Conservation (phyloP, 805 yeast species). For the Metschnikowia colocasiae region DNA sequence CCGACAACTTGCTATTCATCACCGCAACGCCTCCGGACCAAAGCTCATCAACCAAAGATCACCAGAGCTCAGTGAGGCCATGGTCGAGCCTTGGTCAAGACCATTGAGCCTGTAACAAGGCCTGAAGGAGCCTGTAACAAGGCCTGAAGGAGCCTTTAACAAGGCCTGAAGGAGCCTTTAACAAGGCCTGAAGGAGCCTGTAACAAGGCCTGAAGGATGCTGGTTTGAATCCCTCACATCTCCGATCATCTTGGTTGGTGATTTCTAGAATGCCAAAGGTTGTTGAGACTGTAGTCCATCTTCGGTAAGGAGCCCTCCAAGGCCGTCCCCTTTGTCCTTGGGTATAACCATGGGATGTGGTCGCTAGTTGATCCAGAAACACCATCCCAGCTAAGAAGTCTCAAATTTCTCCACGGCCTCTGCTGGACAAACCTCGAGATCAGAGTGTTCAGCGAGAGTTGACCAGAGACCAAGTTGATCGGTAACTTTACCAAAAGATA, state of each 20-base stretch:
- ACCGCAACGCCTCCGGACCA: no score
- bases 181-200: no score
- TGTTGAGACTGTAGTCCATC: slow-evolving; percentile 65
- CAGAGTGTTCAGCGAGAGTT: slow-evolving; percentile 97
- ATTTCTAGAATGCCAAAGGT: slow-evolving; percentile 93
- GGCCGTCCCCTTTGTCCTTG: slow-evolving; percentile 84
- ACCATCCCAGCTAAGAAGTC: slow-evolving; percentile 96
- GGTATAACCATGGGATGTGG: slow-evolving; percentile 97
- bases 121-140: slow-evolving; percentile 78
- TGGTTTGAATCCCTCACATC: slow-evolving; percentile 57
- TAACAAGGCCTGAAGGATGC: slow-evolving; percentile 83
- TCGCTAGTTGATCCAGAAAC: slow-evolving; percentile 91
- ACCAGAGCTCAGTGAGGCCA: no score
- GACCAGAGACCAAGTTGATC: slow-evolving; percentile 92
- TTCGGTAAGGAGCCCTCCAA: slow-evolving; percentile 84
- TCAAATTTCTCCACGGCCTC: slow-evolving; percentile 95
- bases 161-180: no score
- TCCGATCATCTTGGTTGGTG: slow-evolving; percentile 85
- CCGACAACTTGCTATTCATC: no score
- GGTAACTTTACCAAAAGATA: slow-evolving; percentile 99
- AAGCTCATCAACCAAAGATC: no score
- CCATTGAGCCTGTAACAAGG: no score
- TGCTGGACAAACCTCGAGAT: slow-evolving; percentile 93
- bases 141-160: slow-evolving; percentile 84
- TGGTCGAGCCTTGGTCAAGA: no score